phyloP scores from a whole-genome alignment of 495 filamentous ascomycete genomes.

The Antarctomyces pellizariae region DNA sequence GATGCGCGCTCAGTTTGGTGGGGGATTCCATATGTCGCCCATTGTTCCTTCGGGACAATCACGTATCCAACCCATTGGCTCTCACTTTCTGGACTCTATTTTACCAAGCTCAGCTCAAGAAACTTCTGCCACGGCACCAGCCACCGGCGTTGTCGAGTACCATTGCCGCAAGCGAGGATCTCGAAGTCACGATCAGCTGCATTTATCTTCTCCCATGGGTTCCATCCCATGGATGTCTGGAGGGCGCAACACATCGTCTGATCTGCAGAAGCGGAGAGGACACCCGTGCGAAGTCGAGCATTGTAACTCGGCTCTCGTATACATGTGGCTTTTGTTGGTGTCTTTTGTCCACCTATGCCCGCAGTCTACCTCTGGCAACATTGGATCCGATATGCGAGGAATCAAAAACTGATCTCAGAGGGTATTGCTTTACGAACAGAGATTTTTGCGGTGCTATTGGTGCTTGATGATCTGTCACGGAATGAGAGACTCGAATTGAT shows the following conservation, averaged over 20 bases:
- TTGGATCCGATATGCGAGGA: too few species aligned
- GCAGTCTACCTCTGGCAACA: too few species aligned
- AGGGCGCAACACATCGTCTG: slow-evolving; percentile 32
- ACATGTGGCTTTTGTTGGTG: slow-evolving; percentile 62
- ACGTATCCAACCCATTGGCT: too few species aligned
- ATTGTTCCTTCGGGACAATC: too few species aligned
- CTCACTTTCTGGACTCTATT: too few species aligned
- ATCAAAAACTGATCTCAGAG: slow-evolving; percentile 73
- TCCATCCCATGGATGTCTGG: slow-evolving; percentile 29
- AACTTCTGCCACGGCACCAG: slow-evolving; percentile 28
- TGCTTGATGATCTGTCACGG: slow-evolving; percentile 14
- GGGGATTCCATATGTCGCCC: too few species aligned
- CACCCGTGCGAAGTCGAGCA: slow-evolving; percentile 16
- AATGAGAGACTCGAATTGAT: slow-evolving; percentile 18
- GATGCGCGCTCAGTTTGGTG: too few species aligned
- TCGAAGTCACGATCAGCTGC: slow-evolving; percentile 25
- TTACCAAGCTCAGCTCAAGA: slow-evolving; percentile 20
- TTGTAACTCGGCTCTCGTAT: slow-evolving; percentile 16
- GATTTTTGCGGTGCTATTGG: slow-evolving; percentile 18
- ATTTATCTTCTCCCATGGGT: slow-evolving; percentile 46
- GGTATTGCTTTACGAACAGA: slow-evolving; percentile 57
- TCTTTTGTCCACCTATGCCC: slow-evolving; percentile 59
- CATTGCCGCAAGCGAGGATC: neutral
- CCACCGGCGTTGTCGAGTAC: slow-evolving; percentile 18
- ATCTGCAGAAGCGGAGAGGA: slow-evolving; percentile 13